Evolutionary conservation across 345 rosid genomes (phyloP).

Genomic region (Turnera subulata): DNA sequence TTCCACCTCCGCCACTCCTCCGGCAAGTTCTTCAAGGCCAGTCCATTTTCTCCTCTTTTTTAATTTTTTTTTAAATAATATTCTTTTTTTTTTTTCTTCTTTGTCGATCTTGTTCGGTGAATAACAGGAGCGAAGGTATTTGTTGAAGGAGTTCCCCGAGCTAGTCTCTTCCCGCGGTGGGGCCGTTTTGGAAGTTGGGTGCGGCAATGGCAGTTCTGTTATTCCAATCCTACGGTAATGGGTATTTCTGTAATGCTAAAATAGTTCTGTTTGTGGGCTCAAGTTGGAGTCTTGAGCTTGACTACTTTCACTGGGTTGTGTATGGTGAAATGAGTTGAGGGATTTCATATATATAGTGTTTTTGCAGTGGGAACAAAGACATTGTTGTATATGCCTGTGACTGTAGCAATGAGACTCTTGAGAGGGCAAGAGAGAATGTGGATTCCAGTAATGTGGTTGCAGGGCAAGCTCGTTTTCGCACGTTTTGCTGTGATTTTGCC

Average conservation of each 20-base stretch:
- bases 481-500: constrained; percentile 69
- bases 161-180: constrained; percentile 40
- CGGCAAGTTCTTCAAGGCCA: constrained; percentile 92
- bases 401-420: constrained; percentile 74
- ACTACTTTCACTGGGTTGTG: too few species aligned
- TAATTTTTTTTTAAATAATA: neutral
- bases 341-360: too few species aligned
- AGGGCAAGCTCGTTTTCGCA: constrained; percentile 34
- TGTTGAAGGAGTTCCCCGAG: constrained; percentile 86
- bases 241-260: neutral
- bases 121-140: constrained; percentile 74
- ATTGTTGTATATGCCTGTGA: constrained; percentile 71
- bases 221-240: constrained; percentile 73
- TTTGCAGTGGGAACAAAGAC: constrained; percentile 56
- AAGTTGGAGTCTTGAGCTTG: too few species aligned
- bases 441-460: constrained; percentile 15
- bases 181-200: constrained; percentile 77
- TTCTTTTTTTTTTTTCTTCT: neutral
- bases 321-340: too few species aligned
- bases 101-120: too few species aligned
- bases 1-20: constrained; percentile 77
- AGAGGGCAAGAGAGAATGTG: constrained; percentile 53
- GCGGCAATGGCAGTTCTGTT: constrained; percentile 85
- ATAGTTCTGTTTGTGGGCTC: too few species aligned
- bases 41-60: neutral